Conservation (phyloP, 768 basidiomycete species). For the Cantharellus anzutake region DNA sequence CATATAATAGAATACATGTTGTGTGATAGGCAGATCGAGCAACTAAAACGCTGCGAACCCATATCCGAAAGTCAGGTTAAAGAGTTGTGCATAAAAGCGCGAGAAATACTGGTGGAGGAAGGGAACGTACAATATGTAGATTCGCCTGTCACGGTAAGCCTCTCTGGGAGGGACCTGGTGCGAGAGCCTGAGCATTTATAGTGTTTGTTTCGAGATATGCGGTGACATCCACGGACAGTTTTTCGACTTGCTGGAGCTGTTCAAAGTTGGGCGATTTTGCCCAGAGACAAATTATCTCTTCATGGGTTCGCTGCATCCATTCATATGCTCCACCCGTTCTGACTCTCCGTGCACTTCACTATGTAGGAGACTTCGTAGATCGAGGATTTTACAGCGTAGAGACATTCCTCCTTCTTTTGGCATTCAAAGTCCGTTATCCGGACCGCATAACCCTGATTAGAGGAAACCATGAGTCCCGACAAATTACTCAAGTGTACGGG, state of each 20-base stretch:
- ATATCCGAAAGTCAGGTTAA: conserved; percentile 96
- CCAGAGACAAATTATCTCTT: conserved; percentile 91
- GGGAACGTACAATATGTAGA: conserved; percentile 94
- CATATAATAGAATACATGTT: not conserved
- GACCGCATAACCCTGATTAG: conserved; percentile 93
- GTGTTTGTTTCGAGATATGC: conserved; percentile 17
- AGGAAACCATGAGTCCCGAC: conserved; percentile 93
- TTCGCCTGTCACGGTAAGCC: conserved; percentile 62
- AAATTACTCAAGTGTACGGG: conserved; percentile 92
- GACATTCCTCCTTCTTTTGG: conserved; percentile 84
- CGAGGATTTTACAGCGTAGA: conserved; percentile 95
- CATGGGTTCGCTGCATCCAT: conserved; percentile 36
- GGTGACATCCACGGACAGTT: conserved; percentile 32
- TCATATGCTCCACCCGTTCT: conserved; percentile 14
- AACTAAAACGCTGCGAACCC: conserved; percentile 81
- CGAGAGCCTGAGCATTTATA: not conserved
- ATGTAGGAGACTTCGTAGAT: conserved; percentile 88
- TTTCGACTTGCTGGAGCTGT: conserved; percentile 50
- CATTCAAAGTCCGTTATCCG: conserved; percentile 92
- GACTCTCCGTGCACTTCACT: conserved; percentile 1
- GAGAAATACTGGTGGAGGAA: conserved; percentile 94
- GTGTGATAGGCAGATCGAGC: conserved; percentile 85
- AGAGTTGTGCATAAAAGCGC: conserved; percentile 82
- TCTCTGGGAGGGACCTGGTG: not conserved
- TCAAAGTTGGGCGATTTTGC: conserved; percentile 68